phyloP scores from a whole-genome alignment of 208 protist genomes.

The Phytomonas sp. region DNA sequence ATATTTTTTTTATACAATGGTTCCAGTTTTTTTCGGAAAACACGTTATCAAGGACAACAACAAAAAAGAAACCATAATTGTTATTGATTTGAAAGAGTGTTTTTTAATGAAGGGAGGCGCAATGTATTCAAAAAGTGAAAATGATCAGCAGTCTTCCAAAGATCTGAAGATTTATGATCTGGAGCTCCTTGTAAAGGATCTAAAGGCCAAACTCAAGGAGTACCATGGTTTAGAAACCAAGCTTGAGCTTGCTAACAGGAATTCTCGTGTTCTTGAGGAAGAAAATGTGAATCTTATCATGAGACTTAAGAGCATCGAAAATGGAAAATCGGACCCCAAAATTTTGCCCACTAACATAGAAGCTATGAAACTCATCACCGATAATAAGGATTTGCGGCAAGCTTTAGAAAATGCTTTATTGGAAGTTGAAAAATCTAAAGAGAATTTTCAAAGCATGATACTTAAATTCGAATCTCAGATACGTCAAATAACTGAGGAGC shows the following conservation, averaged over 20 bases:
- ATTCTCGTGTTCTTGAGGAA: constrained; percentile 65
- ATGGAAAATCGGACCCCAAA: background rate
- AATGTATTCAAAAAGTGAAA: constrained; percentile 16
- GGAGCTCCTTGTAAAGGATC: constrained; percentile 51
- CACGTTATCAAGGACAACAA: background rate
- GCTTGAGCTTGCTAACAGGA: constrained; percentile 57
- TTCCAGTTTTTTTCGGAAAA: too few species aligned
- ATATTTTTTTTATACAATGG: too few species aligned
- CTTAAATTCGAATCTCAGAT: constrained; percentile 12
- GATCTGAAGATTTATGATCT: constrained; percentile 70
- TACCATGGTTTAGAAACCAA: constrained; percentile 54
- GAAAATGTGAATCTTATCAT: constrained; percentile 60
- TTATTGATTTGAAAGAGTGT: background rate
- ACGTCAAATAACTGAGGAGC: constrained; percentile 14
- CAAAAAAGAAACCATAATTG: background rate
- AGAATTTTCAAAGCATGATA: constrained; percentile 5
- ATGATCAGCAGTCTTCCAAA: constrained; percentile 40
- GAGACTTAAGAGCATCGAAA: constrained; percentile 26
- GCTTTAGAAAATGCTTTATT: constrained; percentile 15
- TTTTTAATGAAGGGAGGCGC: background rate
- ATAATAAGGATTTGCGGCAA: constrained; percentile 36
- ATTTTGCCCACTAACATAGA: constrained; percentile 20
- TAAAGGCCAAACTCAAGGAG: constrained; percentile 35
- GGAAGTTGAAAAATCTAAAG: constrained; percentile 5
- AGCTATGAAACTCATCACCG: constrained; percentile 46